Conservation (phyloP, 2,329 filamentous ascomycete genomes). For the Penicillium oxalicum region DNA sequence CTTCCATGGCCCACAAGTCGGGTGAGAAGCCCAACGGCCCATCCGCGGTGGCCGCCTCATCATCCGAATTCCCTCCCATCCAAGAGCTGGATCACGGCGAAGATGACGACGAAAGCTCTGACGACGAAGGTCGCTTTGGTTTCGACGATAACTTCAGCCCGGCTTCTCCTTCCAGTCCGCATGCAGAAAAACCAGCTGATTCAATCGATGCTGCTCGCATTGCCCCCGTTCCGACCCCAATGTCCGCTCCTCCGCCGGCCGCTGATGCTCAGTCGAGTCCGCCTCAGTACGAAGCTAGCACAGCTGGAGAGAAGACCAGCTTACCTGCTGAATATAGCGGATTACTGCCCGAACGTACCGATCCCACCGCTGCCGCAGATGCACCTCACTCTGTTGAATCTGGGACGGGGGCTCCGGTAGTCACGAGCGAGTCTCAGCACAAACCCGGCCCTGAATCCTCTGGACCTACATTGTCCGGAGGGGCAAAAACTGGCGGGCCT, state of each 20-base stretch:
- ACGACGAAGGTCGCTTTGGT: constrained; percentile 58
- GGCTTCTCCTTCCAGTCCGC: constrained; percentile 41
- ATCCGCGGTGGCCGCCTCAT: constrained; percentile 16
- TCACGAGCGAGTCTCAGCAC: constrained; percentile 30
- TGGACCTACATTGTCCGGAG: constrained; percentile 16
- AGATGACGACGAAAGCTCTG: constrained; percentile 74
- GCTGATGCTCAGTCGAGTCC: constrained; percentile 54
- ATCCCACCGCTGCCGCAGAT: constrained; percentile 36
- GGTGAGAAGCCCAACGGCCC: constrained; percentile 34
- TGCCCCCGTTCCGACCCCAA: constrained; percentile 36
- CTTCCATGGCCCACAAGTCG: constrained; percentile 43
- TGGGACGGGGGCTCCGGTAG: constrained; percentile 31
- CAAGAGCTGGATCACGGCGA: constrained; percentile 77
- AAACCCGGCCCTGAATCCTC: constrained; percentile 11
- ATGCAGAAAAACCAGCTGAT: constrained; percentile 24
- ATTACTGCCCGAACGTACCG: constrained; percentile 34
- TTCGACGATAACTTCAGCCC: constrained; percentile 92
- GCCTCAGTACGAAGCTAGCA: constrained; percentile 32
- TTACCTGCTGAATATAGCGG: constrained; percentile 36
- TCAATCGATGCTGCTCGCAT: constrained; percentile 35
- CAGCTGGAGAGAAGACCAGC: constrained; percentile 20
- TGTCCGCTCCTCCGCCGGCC: constrained; percentile 43
- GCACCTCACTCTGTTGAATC: constrained; percentile 37
- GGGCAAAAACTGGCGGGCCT: constrained; percentile 30
- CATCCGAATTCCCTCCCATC: constrained; percentile 84